Base-by-base conservation (phyloP, 2,329 filamentous ascomycete species). In the Cordyceps cateniannulata region DNA sequence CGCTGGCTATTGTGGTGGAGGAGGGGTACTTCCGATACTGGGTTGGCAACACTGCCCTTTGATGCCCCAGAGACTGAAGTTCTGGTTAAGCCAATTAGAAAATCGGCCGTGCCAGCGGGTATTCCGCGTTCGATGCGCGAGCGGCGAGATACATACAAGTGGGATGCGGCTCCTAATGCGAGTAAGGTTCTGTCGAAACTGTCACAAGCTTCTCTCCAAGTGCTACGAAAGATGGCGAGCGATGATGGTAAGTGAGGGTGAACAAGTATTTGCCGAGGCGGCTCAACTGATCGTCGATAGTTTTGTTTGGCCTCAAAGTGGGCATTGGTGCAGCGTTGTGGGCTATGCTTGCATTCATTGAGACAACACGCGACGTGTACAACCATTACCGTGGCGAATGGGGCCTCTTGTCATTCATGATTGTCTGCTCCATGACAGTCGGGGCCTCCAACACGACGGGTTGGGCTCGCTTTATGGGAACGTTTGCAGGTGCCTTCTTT, bases 331-430 rank as follows among this genome's bases (percentile, higher is more conserved):
- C 93, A 12, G 84, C 90, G 6, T 74, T 96, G 0, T 96, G 92
- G 76, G 91, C 90, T 20, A 83, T 93, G 70, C 88, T 93, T 65
- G 87, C 92, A 3, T 97, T 96, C 68, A 79, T 96, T 29, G 81
- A 85, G 1, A 76, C 81, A 12, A 93, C 90, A 1, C 81, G 90
- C 60, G 87, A 88, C 0, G 81, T 87, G 25, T 97, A 96, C 70
- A 81, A 84, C 42, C 87, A 89, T 67, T 96, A 91, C 88, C 82
- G 92, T 68, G 91, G 92, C 35, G 93, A 97, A 77, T 97, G 93
- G 93, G 93, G 93, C n/a, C 79, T 97, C 5, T 75, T 96, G 53
- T 95, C 91, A 0, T 96, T 96, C 76, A 96, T 96, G 92, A 85
- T 96, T 69, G 93, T 97, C 24, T 96, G 91, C 72, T 91, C 89